Evolutionary conservation across 345 rosid species (phyloP).

Genomic region (Sisymbrium altissimum): DNA sequence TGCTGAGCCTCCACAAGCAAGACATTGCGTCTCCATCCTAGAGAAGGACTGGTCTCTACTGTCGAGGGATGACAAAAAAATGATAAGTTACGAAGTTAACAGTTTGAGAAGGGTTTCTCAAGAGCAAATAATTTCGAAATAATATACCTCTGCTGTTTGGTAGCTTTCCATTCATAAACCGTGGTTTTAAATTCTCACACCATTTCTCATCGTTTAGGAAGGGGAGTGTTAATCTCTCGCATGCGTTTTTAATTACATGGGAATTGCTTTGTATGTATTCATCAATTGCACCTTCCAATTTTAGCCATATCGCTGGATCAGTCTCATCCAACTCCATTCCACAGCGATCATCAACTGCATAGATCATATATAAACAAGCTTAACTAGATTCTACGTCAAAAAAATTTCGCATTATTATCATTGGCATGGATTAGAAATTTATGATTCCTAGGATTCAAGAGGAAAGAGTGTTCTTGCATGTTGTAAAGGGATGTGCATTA

Average conservation of each 20-base stretch:
- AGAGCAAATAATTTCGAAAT: slow-evolving; percentile 6
- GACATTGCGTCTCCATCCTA: slow-evolving; percentile 95
- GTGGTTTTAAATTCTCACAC: slow-evolving; percentile 51
- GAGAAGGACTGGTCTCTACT: slow-evolving; percentile 66
- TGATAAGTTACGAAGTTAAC: neutral
- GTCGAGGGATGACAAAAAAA: slow-evolving; percentile 25
- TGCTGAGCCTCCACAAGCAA: slow-evolving; percentile 94
- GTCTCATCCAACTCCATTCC: slow-evolving; percentile 99
- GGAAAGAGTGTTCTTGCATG: neutral
- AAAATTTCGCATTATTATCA: neutral
- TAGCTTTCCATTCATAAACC: slow-evolving; percentile 33
- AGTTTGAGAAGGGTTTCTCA: slow-evolving; percentile 26
- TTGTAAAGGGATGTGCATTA: slow-evolving; percentile 23
- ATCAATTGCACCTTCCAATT: slow-evolving; percentile 79
- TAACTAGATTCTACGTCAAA: neutral
- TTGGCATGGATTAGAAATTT: neutral
- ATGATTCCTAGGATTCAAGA: neutral
- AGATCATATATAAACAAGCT: slow-evolving; percentile 13
- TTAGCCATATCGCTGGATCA: slow-evolving; percentile 92
- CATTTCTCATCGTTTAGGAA: slow-evolving; percentile 73
- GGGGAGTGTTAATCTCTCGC: slow-evolving; percentile 76
- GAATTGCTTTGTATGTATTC: slow-evolving; percentile 78
- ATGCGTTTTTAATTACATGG: slow-evolving; percentile 58
- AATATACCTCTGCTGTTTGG: slow-evolving; percentile 32
- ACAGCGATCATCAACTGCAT: slow-evolving; percentile 89